Conservation (phyloP, 164 flowering plant species). For the Platanus orientalis region DNA sequence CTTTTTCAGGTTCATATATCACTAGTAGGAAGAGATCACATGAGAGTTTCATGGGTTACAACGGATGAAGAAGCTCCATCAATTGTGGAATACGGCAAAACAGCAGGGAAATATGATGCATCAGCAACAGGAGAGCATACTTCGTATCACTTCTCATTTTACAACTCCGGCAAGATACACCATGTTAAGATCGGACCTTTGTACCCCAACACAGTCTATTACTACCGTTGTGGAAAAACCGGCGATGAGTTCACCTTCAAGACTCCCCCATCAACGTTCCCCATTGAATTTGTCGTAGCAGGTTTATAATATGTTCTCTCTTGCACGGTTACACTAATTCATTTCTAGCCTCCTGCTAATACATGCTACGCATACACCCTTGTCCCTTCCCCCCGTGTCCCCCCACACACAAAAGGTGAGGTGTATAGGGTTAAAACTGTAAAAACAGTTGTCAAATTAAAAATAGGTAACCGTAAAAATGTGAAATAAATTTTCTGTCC, state of each 20-base stretch:
- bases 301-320: slow-evolving; percentile 33
- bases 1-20: slow-evolving; percentile 86
- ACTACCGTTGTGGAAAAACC: slow-evolving; percentile 61
- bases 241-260: slow-evolving; percentile 58
- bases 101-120: slow-evolving; percentile 37
- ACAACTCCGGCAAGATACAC: slow-evolving; percentile 70
- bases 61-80: slow-evolving; percentile 34
- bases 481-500: too few species aligned
- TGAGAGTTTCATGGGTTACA: slow-evolving; percentile 69
- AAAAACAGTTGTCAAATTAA: too few species aligned
- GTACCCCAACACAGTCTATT: slow-evolving; percentile 50
- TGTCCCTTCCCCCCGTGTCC: too few species aligned
- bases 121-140: slow-evolving; percentile 49
- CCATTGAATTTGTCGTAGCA: slow-evolving; percentile 55
- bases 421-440: too few species aligned
- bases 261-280: slow-evolving; percentile 70
- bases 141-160: slow-evolving; percentile 54
- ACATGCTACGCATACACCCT: too few species aligned
- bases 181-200: slow-evolving; percentile 72
- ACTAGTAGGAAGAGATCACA: slow-evolving; percentile 50
- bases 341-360: too few species aligned
- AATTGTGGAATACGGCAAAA: slow-evolving; percentile 54
- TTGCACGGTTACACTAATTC: too few species aligned
- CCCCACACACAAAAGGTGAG: too few species aligned
- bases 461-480: too few species aligned